Base-by-base conservation (phyloP, 2,329 filamentous ascomycete genomes). In the Phoma herbarum region DNA sequence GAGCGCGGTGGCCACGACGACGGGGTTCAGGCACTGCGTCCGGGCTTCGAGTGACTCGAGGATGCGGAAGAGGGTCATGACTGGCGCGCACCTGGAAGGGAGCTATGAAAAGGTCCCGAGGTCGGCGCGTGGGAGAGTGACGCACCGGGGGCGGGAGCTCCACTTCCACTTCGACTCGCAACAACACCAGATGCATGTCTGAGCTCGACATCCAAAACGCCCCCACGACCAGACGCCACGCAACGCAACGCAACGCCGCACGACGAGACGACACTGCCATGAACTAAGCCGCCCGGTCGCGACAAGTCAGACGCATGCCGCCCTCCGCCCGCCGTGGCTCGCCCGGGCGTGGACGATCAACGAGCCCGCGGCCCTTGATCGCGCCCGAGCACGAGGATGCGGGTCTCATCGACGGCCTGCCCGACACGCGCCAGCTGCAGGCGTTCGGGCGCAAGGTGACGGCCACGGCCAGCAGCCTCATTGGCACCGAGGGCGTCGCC, bases 361-460 rank as follows among this genome's bases (percentile, higher is more conserved):
- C 67, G 23, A 73, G 73, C 64, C 72, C 73, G 31, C 68, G 73
- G 37, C 72, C 74, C 10, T 65, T 58, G 50, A 60, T 42, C n/a
- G 58, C 64, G 18, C 43, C 62, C 31, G 68, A 72, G 48, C 68
- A 71, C 23, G 67, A 74, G 22, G 74, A 75, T 18, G 63, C 66
- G 22, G 71, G 72, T 62, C 60, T 75, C 29, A 65, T 75, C 22
- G 73, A 75, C 41, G 66, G 59, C 25, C 67, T 75, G 29, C 70
- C 73, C 41, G 73, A 75, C 65, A 88, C 92, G 54, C 90, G 92
- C 70, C 91, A 95, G 65, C 82, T 98, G 69, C 93, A 97, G 80
- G 91, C 92, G 54, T 97, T 99, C 79, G 88, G 93, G 67, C 89
- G 94, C 74, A 99, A 97, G 80, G 93, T 98, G 63, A 95, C 93